These are phyloP conservation scores for Aspergillus taichungensis DNA, from an alignment of 495 filamentous ascomycete species.

Conservation along the genomic window DNA sequence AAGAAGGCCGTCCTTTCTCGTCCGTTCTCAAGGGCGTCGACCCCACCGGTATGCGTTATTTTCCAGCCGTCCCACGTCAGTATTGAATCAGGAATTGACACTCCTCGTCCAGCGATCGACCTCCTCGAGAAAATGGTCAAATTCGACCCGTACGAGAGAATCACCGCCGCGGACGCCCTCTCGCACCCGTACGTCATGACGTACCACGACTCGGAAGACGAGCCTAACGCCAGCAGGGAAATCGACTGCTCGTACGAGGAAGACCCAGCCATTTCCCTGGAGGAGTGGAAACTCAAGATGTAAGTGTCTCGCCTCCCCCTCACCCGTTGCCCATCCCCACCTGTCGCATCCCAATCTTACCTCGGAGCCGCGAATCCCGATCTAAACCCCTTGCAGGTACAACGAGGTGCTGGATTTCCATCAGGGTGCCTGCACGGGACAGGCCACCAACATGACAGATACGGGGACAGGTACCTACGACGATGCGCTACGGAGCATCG, in stretches of 20 bases:
- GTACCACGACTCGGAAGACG: conserved; percentile 93
- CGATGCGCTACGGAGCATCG: too few species aligned
- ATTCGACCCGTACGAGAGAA: conserved; percentile 84
- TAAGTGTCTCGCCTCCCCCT: conserved; percentile 28
- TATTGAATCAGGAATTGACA: not conserved
- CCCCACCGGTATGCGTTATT: conserved; percentile 54
- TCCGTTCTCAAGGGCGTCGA: conserved; percentile 94
- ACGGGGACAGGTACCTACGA: too few species aligned
- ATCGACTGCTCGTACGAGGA: conserved; percentile 99
- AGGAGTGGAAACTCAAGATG: conserved; percentile 99
- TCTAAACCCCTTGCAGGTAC: conserved; percentile 54
- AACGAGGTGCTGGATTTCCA: conserved; percentile 97
- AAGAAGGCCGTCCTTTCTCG: conserved; percentile 75
- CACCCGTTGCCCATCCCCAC: too few species aligned
- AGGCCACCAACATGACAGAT: too few species aligned
- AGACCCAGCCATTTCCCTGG: conserved; percentile 76
- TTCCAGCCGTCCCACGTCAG: not conserved
- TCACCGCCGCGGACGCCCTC: conserved; percentile 72
- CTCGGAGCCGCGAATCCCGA: conserved; percentile 1
- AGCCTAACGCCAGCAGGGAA: conserved; percentile 88
- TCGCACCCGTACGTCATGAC: conserved; percentile 86
- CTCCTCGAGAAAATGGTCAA: conserved; percentile 92
- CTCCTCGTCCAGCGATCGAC: conserved; percentile 59
- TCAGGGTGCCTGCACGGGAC: not conserved
- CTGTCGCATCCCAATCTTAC: not conserved